Percentiles rank a stretch among this genome's conserved stretches.
phyloP scores from a whole-genome alignment of 176 grass and related monocot genomes.

The Carex scoparia region DNA sequence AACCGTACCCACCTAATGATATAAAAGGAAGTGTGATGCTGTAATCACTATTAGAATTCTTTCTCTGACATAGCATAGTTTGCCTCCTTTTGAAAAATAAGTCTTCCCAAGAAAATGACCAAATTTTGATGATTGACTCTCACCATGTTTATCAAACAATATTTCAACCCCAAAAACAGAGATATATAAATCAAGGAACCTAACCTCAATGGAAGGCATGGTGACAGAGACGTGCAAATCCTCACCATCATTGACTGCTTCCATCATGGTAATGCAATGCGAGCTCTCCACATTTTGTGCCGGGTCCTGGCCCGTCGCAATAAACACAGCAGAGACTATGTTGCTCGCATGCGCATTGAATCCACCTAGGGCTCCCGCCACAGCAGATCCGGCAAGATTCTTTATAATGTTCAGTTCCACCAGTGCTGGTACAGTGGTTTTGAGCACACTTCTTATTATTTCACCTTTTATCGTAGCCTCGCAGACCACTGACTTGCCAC shows the following conservation, averaged over 20 bases:
- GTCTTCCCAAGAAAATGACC: neutral
- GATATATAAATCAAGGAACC: neutral
- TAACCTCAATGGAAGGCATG: constrained; percentile 83
- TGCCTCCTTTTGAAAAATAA: neutral
- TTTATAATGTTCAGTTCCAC: constrained; percentile 69
- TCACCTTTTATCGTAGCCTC: constrained; percentile 61
- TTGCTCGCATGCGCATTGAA: constrained; percentile 91
- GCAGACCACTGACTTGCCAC: constrained; percentile 78
- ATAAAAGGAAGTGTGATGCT: neutral
- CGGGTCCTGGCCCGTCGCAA: constrained; percentile 79
- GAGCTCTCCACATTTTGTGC: constrained; percentile 91
- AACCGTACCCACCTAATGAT: constrained; percentile 64
- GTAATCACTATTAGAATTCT: neutral
- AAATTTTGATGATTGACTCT: neutral
- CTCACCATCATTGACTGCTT: constrained; percentile 45
- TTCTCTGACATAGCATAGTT: neutral
- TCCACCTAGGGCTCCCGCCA: constrained; percentile 62
- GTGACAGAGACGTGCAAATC: constrained; percentile 77
- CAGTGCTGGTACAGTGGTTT: constrained; percentile 52
- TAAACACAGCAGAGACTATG: constrained; percentile 62
- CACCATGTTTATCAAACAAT: neutral
- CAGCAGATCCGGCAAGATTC: constrained; percentile 74
- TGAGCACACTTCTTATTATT: constrained; percentile 50
- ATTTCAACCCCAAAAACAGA: neutral
- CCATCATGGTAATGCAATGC: constrained; percentile 76